Evolutionary conservation across 2,329 filamentous ascomycete species (phyloP).

Genomic region (Cercospora citrullina): DNA sequence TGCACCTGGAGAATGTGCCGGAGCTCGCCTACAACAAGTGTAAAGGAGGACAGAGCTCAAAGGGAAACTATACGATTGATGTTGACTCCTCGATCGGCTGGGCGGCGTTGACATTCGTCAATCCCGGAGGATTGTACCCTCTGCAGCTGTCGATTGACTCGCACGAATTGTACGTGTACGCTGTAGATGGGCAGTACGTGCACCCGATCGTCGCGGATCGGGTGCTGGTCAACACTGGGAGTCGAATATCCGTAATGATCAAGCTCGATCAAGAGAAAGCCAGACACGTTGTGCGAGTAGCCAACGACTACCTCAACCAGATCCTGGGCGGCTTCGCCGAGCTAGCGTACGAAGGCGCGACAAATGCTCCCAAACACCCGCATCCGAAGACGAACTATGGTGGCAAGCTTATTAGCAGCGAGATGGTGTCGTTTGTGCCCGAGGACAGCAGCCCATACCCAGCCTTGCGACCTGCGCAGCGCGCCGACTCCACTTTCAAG

Average conservation of each 20-base stretch:
- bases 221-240: conserved; percentile 53
- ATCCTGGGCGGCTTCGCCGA: conserved; percentile 19
- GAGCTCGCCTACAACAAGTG: conserved; percentile 44
- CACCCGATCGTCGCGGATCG: conserved; percentile 53
- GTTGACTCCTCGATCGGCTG: conserved; percentile 25
- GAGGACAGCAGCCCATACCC: conserved; percentile 25
- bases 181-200: conserved; percentile 46
- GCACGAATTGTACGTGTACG: conserved; percentile 16
- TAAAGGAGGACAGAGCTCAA: conserved; percentile 45
- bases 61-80: conserved; percentile 48
- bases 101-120: conserved; percentile 19
- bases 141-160: conserved; percentile 44
- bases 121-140: conserved; percentile 46
- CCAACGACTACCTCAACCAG: conserved; percentile 18
- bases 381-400: conserved; percentile 53
- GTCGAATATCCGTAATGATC: conserved; percentile 56
- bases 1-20: conserved; percentile 33
- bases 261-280: conserved; percentile 48
- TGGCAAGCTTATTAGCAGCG: conserved; percentile 38
- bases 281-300: conserved; percentile 31
- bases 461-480: conserved; percentile 10
- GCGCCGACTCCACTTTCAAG: conserved; percentile 24
- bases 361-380: conserved; percentile 30
- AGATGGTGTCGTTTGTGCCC: conserved; percentile 36
- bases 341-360: conserved; percentile 42